Conservation (phyloP, 2,329 filamentous ascomycete genomes). For the Monosporascus sp. region DNA sequence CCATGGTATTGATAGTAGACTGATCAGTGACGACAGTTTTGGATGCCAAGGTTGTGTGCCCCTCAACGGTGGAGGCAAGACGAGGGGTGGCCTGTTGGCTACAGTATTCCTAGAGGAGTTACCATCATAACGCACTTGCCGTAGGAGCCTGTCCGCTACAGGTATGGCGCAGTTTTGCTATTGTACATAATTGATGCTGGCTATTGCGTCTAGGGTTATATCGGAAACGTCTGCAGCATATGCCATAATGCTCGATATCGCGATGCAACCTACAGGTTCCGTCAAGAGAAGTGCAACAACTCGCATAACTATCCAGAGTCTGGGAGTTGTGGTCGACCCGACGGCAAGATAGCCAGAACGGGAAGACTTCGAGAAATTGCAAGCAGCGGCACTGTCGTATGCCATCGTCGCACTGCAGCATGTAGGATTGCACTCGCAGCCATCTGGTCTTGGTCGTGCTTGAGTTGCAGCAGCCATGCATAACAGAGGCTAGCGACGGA, state of each 20-base stretch:
- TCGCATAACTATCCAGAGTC: neutral
- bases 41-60: slow-evolving; percentile 1
- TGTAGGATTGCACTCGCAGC: slow-evolving; percentile 7
- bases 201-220: too few relatives aligned
- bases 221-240: too few relatives aligned
- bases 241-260: neutral
- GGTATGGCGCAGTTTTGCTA: neutral
- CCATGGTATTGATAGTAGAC: too few relatives aligned
- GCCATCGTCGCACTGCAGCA: slow-evolving; percentile 19
- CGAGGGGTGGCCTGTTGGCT: neutral
- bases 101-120: neutral
- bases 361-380: slow-evolving; percentile 26
- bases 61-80: neutral
- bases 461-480: slow-evolving; percentile 10
- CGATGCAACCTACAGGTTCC: neutral
- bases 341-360: slow-evolving; percentile 18
- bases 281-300: neutral
- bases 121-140: neutral
- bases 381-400: slow-evolving; percentile 18
- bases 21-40: neutral
- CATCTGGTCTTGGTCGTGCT: slow-evolving; percentile 11
- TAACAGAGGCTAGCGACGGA: neutral
- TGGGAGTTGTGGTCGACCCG: slow-evolving; percentile 13
- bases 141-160: too few relatives aligned
- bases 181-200: too few relatives aligned